Evolutionary conservation across 805 yeast genomes (phyloP).

Genomic region (Ogataea glucozyma): DNA sequence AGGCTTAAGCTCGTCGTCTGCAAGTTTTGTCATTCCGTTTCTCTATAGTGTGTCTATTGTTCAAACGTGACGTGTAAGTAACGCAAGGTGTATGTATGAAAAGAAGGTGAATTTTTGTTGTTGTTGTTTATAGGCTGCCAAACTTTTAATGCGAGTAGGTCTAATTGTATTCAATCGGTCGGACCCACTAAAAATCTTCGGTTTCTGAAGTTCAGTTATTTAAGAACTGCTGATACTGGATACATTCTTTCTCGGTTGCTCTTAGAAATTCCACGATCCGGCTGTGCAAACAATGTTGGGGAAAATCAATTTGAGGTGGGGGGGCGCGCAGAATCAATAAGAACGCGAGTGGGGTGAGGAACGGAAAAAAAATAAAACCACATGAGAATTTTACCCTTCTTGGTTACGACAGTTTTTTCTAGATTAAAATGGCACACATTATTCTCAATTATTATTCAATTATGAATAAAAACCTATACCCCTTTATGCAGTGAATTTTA

Average conservation of each 20-base stretch:
- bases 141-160: too few species aligned
- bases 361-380: not conserved
- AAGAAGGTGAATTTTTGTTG: too few species aligned
- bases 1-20: not conserved
- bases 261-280: constrained; percentile 1
- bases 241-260: constrained; percentile 6
- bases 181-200: too few species aligned
- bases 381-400: not conserved
- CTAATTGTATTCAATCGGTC: too few species aligned
- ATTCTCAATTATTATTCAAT: too few species aligned
- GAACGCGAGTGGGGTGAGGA: not conserved
- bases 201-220: too few species aligned
- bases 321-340: constrained; percentile 6
- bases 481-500: not conserved
- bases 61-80: not conserved
- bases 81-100: too few species aligned
- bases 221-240: too few species aligned
- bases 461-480: constrained; percentile 1
- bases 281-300: not conserved
- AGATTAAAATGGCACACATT: not conserved
- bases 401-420: not conserved
- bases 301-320: not conserved
- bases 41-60: not conserved
- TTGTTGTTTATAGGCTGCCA: too few species aligned
- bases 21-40: constrained; percentile 2